Evolutionary conservation across 345 rosid species (phyloP).

Genomic region (Toxicodendron radicans): DNA sequence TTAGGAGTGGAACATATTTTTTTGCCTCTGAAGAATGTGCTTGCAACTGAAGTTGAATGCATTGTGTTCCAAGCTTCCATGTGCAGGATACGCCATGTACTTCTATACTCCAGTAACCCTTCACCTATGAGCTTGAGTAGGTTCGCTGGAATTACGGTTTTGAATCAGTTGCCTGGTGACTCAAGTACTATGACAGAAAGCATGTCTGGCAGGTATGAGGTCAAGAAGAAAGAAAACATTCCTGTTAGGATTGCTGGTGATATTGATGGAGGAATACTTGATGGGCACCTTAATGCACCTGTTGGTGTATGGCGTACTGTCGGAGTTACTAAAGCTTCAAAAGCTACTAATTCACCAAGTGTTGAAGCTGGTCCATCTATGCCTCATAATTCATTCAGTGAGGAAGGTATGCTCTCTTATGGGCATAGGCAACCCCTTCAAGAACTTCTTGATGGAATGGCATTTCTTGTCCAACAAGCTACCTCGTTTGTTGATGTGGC

Average conservation of each 20-base stretch:
- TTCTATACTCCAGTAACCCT: constrained; percentile 45
- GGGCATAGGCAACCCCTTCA: constrained; percentile 91
- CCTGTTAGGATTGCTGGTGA: constrained; percentile 95
- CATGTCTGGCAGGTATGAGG: constrained; percentile 68
- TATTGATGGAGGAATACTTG: constrained; percentile 76
- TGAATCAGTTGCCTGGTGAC: constrained; percentile 75
- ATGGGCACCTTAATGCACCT: constrained; percentile 79
- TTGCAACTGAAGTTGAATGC: constrained; percentile 89
- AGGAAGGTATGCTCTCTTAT: constrained; percentile 77
- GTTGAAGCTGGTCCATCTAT: constrained; percentile 74
- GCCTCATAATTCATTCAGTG: constrained; percentile 67
- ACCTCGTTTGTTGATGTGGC: constrained; percentile 95
- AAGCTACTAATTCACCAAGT: constrained; percentile 58
- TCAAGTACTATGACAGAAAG: constrained; percentile 74
- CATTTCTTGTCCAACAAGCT: constrained; percentile 93
- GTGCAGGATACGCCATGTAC: constrained; percentile 82
- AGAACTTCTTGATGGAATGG: constrained; percentile 89
- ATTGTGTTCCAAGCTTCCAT: constrained; percentile 84
- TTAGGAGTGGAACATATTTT: constrained; percentile 53
- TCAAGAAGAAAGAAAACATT: constrained; percentile 79
- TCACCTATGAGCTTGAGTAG: constrained; percentile 56
- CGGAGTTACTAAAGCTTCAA: constrained; percentile 77
- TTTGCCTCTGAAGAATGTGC: constrained; percentile 59
- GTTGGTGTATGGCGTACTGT: constrained; percentile 98
- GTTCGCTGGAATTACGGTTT: constrained; percentile 52